Evolutionary conservation across 176 grass and related monocot genomes (phyloP).

Genomic region (Luzula sylvatica): DNA sequence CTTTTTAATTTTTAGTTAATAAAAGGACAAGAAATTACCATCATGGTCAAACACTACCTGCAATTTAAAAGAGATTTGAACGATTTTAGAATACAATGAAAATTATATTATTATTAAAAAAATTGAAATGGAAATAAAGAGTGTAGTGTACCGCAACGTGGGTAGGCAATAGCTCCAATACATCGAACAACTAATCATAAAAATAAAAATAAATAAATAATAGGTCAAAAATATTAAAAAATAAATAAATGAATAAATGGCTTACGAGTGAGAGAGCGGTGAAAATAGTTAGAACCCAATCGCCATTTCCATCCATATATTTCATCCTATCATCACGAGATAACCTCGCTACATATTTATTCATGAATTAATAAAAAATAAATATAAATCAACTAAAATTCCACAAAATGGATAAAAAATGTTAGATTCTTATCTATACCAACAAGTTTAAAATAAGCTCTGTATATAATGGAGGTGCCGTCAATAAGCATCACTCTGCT

Average conservation of each 20-base stretch:
- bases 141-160: constrained; percentile 92
- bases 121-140: constrained; percentile 7
- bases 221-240: not conserved
- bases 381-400: not conserved
- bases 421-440: constrained; percentile 20
- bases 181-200: constrained; percentile 71
- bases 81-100: constrained; percentile 14
- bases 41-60: constrained; percentile 98
- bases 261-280: constrained; percentile 78
- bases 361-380: constrained; percentile 14
- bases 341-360: constrained; percentile 57
- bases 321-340: constrained; percentile 54
- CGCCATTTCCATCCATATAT: constrained; percentile 96
- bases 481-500: constrained; percentile 87
- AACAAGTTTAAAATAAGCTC: constrained; percentile 97
- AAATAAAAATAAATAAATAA: constrained; percentile 1
- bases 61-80: constrained; percentile 27
- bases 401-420: not conserved
- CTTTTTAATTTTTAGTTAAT: no score
- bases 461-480: constrained; percentile 87
- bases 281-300: constrained; percentile 99
- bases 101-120: constrained; percentile 20
- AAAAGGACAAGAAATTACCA: constrained; percentile 65
- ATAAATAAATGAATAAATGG: constrained; percentile 8
- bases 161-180: constrained; percentile 83